These are phyloP conservation scores for Thraustochytrium striatum DNA, from an alignment of 352 stramenopile genomes.

Conservation along the genomic window DNA sequence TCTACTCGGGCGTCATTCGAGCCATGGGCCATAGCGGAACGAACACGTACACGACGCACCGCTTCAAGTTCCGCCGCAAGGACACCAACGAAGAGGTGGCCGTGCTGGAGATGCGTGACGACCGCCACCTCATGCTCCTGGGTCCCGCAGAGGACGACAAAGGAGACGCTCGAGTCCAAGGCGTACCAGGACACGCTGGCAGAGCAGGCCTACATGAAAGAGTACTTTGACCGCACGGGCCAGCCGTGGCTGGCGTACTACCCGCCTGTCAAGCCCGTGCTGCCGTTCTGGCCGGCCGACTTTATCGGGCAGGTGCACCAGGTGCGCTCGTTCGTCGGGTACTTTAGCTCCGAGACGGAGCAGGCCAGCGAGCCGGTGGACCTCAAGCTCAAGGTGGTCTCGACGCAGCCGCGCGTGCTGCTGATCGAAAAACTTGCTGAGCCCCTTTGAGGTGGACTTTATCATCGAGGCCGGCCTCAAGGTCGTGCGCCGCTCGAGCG, in stretches of 20 bases:
- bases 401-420: constrained; percentile 59
- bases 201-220: constrained; percentile 21
- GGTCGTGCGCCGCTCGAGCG: constrained; percentile 57
- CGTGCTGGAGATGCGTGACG: constrained; percentile 7
- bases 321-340: constrained; percentile 5
- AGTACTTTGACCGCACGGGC: constrained; percentile 14
- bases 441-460: constrained; percentile 61
- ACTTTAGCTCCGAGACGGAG: constrained; percentile 1
- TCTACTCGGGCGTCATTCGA: constrained; percentile 37
- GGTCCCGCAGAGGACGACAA: constrained; percentile 26
- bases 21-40: neutral
- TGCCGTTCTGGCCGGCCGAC: constrained; percentile 49
- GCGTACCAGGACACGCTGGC: constrained; percentile 29
- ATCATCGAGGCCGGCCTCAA: constrained; percentile 61
- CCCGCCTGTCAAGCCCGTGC: constrained; percentile 31
- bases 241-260: constrained; percentile 48
- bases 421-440: constrained; percentile 66
- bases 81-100: constrained; percentile 1
- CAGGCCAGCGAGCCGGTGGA: constrained; percentile 31
- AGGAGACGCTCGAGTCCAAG: constrained; percentile 1
- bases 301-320: constrained; percentile 49
- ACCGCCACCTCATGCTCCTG: constrained; percentile 37
- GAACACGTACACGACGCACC: constrained; percentile 48
- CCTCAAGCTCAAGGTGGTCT: constrained; percentile 53
- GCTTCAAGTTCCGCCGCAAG: constrained; percentile 41